phyloP scores from a whole-genome alignment of 179 eudicot genomes.

The Amaranthus tricolor region DNA sequence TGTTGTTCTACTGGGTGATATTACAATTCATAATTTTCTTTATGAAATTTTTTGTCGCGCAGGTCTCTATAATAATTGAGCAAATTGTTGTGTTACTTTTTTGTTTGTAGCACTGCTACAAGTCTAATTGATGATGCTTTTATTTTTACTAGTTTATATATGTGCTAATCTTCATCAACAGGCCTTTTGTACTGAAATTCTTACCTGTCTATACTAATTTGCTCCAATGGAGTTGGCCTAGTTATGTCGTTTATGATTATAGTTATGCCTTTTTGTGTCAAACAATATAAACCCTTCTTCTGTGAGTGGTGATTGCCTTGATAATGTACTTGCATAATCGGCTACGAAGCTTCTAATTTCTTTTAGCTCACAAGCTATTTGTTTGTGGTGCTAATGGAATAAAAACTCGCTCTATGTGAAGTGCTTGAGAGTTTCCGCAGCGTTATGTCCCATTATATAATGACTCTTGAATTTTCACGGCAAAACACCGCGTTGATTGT shows the following conservation, averaged over 20 bases:
- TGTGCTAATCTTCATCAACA: not conserved
- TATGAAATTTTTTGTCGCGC: not conserved
- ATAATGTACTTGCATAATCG: not conserved
- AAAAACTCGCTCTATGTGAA: too few species aligned
- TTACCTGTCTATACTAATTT: not conserved
- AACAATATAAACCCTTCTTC: not conserved
- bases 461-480: too few species aligned
- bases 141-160: not conserved
- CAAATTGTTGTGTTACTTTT: not conserved
- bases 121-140: not conserved
- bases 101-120: not conserved
- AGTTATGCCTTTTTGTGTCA: not conserved
- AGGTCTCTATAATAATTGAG: not conserved
- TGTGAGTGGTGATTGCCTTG: not conserved
- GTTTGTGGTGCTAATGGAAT: too few species aligned
- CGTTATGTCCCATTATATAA: too few species aligned
- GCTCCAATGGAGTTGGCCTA: not conserved
- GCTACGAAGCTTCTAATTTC: too few species aligned
- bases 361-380: too few species aligned
- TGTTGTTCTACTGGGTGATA: too few species aligned
- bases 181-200: slow-evolving; percentile 3
- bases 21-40: too few species aligned
- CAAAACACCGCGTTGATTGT: too few species aligned
- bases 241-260: not conserved
- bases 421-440: too few species aligned